phyloP scores from a whole-genome alignment of 495 filamentous ascomycete species.

The Choiromyces venosus region DNA sequence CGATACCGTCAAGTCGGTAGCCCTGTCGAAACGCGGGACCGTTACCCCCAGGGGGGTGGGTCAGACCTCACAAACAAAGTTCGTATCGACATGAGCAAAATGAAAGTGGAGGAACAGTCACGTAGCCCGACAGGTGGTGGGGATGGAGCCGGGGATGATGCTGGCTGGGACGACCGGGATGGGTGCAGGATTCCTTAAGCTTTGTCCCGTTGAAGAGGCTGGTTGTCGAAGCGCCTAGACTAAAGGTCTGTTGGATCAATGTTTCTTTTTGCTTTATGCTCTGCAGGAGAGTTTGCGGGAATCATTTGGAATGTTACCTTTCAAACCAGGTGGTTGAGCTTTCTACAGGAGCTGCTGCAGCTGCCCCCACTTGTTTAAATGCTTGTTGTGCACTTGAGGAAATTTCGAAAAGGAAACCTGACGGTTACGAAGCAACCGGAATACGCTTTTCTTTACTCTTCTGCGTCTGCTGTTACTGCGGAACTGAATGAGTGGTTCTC shows the following conservation, averaged over 20 bases:
- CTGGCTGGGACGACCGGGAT: constrained; percentile 28
- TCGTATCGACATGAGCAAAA: constrained; percentile 32
- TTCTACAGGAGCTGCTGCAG: neutral
- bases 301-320: neutral
- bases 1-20: too few relatives aligned
- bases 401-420: too few relatives aligned
- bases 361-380: too few relatives aligned
- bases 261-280: neutral
- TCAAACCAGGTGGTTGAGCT: neutral
- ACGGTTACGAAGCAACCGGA: constrained; percentile 55
- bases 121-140: neutral
- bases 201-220: constrained; percentile 71
- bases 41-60: too few relatives aligned
- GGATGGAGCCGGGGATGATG: neutral
- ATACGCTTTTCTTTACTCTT: constrained; percentile 88
- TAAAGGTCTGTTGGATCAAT: constrained; percentile 4
- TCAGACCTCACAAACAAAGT: too few relatives aligned
- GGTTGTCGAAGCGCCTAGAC: constrained; percentile 54
- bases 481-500: constrained; percentile 96
- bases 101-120: constrained; percentile 13
- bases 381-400: too few relatives aligned
- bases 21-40: too few relatives aligned
- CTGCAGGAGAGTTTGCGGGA: neutral
- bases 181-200: constrained; percentile 63
- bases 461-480: constrained; percentile 69